Conservation (phyloP, 2,329 filamentous ascomycete species). For the Aspergillus novoparasiticus region DNA sequence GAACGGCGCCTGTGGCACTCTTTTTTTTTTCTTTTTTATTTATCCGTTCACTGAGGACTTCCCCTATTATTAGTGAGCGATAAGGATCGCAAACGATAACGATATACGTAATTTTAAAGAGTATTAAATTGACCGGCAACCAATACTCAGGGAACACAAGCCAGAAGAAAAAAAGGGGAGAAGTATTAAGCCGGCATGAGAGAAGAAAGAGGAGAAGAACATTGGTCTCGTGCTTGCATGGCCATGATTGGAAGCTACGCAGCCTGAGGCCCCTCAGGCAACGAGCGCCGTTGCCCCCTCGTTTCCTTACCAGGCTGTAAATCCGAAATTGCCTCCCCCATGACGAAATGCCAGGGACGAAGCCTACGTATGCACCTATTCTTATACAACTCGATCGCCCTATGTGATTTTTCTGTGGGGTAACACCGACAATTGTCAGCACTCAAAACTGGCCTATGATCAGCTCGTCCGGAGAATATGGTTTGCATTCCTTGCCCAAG, state of each 20-base stretch:
- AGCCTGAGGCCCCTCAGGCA: conserved; percentile 1
- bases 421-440: not conserved
- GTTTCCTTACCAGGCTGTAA: not conserved
- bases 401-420: not conserved
- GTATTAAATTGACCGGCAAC: conserved; percentile 23
- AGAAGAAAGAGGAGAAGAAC: conserved; percentile 17
- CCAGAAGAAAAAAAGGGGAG: conserved; percentile 13
- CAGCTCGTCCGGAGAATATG: not conserved
- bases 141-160: conserved; percentile 7
- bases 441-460: not conserved
- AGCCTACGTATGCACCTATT: not conserved
- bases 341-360: not conserved
- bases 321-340: not conserved
- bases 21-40: not conserved
- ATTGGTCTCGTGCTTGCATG: conserved; percentile 13
- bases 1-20: not conserved
- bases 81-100: conserved; percentile 3
- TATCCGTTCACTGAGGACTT: not conserved
- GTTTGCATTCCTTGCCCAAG: not conserved
- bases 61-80: not conserved
- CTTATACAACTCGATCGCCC: not conserved
- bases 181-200: conserved; percentile 13
- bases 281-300: not conserved
- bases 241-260: conserved; percentile 11
- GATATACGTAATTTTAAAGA: not conserved